Base-by-base conservation (phyloP, 345 rosid species). In the Hypericum androsaemum region DNA sequence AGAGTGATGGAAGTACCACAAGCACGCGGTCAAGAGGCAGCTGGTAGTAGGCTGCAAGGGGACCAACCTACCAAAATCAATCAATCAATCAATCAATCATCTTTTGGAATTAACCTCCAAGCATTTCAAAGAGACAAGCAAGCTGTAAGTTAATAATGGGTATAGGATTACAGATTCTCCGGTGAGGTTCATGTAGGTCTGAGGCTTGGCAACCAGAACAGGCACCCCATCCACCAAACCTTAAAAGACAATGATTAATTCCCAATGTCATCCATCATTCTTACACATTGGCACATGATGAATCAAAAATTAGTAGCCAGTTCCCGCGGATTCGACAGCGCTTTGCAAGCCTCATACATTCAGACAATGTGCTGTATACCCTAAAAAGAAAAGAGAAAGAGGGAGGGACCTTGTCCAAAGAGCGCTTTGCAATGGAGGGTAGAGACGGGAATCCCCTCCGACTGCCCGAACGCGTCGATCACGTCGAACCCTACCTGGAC, bases 141-240 rank as follows among this genome's bases (percentile, higher is more conserved):
- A 22, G 32, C 32, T n/a, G n/a, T n/a, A 22, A 22, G 32, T 22
- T 22, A 22, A 22, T 22, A 22, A 22, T 22, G 32, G 32, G 1
- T 22, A 4, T 22, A 22, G 32, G 32, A 81, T 72, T 61, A 86
- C 90, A 3, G 95, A 89, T 79, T 86, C 97, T 46, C 97, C 97
- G 37, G 90, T 89, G 83, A 89, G 66, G 70, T 89, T 89, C 97
- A 89, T 89, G 70, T 82, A 86, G 10, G 95, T 89, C 66, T 82
- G 89, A 3, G 95, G 95, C 76, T 82, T 86, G 16, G 87, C 83
- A 10, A 82, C 71, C 10, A 86, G 68, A 56, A 86, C 69, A 42
- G 85, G 81, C 14, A 70, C 46, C 63, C 77, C 82, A 2, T 59
- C 80, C 14, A 85, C 80, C 63, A 59, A 78, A 64, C 83, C 95